phyloP scores from a whole-genome alignment of 495 filamentous ascomycete genomes.

The Hyaloscypha variabilis region DNA sequence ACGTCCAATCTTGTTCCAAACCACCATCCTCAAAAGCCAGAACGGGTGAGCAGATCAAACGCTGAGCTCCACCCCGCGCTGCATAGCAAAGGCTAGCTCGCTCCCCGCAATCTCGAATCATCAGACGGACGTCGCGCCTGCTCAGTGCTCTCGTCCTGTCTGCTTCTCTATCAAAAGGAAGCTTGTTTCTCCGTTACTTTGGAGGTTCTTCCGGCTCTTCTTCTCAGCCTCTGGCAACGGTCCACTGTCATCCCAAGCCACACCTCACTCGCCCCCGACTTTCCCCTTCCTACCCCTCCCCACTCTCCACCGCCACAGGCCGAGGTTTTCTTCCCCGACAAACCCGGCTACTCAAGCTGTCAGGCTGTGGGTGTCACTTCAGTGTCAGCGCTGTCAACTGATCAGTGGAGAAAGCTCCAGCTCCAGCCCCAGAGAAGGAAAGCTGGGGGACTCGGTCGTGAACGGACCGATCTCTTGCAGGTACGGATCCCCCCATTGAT shows the following conservation, averaged over 20 bases:
- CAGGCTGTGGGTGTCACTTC: neutral
- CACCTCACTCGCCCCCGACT: neutral
- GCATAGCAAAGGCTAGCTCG: neutral
- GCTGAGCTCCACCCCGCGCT: neutral
- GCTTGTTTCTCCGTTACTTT: neutral
- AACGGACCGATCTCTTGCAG: conserved; percentile 17
- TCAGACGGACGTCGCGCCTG: neutral
- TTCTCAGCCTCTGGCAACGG: neutral
- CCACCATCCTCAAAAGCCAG: neutral
- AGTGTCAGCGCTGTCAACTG: neutral
- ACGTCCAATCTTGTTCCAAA: neutral
- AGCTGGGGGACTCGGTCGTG: conserved; percentile 11
- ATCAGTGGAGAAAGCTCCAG: neutral
- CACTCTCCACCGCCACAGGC: neutral
- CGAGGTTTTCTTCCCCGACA: neutral
- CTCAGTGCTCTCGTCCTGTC: neutral
- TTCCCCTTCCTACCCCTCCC: neutral
- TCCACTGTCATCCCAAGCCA: neutral
- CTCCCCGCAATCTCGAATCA: neutral
- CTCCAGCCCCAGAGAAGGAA: neutral
- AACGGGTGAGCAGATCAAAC: neutral
- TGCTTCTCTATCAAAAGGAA: neutral
- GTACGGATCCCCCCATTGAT: conserved; percentile 8
- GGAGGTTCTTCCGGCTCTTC: neutral
- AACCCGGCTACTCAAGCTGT: neutral